Percentiles rank a stretch among this genome's conserved stretches.
These are phyloP conservation scores for Cudoniella acicularis DNA, from an alignment of 495 filamentous ascomycete genomes.

Conservation along the genomic window DNA sequence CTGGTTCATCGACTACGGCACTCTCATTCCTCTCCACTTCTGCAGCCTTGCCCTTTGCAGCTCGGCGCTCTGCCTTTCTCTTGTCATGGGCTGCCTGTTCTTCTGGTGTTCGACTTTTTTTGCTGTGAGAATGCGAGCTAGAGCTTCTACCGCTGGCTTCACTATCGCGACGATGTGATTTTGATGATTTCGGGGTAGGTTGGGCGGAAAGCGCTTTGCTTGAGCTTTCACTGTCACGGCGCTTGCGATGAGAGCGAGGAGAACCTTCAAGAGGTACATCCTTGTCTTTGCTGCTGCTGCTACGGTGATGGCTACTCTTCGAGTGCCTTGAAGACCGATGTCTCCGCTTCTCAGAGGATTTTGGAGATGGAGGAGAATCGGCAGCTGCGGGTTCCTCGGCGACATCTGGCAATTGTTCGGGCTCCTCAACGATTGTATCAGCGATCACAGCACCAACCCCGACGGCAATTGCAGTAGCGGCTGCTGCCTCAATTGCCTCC, in stretches of 20 bases:
- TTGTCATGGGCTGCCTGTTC: conserved; percentile 28
- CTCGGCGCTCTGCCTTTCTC: conserved; percentile 21
- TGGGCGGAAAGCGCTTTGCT: conserved; percentile 5
- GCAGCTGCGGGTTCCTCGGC: conserved; percentile 3
- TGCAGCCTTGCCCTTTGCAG: no score
- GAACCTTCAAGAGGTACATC: conserved; percentile 8
- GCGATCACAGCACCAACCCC: neutral
- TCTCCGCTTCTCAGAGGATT: conserved; percentile 9
- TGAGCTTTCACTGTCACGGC: conserved; percentile 19
- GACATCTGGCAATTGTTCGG: conserved; percentile 15
- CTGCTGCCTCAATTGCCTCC: neutral
- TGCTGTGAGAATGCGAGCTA: conserved; percentile 18
- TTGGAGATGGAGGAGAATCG: conserved; percentile 11
- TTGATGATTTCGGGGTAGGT: conserved; percentile 12
- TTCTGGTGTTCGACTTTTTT: conserved; percentile 22
- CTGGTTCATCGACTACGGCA: conserved; percentile 11
- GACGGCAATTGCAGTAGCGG: neutral
- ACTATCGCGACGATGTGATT: conserved; percentile 22
- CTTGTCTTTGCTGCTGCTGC: conserved; percentile 15
- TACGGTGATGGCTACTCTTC: conserved; percentile 5
- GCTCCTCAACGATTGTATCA: conserved; percentile 15
- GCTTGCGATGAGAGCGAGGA: conserved; percentile 8
- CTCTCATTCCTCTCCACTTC: no score
- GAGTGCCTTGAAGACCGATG: conserved; percentile 13
- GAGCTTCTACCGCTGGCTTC: conserved; percentile 11